These are phyloP conservation scores for Vitellaria paradoxa DNA, from an alignment of 179 eudicot genomes.

Conservation along the genomic window DNA sequence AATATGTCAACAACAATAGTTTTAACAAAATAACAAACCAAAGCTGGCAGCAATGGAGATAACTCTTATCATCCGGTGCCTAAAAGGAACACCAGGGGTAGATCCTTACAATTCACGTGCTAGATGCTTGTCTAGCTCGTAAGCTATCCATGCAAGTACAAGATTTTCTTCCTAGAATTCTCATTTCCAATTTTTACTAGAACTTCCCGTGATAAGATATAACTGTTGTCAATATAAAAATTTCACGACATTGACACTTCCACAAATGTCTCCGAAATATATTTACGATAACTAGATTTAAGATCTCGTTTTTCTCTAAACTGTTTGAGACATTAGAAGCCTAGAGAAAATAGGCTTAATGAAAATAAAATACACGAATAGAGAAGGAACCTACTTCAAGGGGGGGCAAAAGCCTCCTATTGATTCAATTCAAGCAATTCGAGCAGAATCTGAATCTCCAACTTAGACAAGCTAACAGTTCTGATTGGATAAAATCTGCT, in stretches of 20 bases:
- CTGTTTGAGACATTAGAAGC: neutral
- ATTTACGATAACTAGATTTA: neutral
- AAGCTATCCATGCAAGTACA: conserved; percentile 8
- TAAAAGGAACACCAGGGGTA: neutral
- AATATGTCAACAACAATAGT: neutral
- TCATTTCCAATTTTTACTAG: neutral
- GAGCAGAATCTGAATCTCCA: too few relatives aligned
- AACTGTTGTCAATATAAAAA: neutral
- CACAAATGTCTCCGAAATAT: neutral
- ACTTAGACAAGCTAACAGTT: too few relatives aligned
- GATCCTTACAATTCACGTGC: neutral
- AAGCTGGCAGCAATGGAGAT: neutral
- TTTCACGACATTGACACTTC: neutral
- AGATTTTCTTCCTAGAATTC: neutral
- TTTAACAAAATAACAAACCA: neutral
- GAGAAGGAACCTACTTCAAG: neutral
- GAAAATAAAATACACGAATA: neutral
- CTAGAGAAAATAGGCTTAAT: too few relatives aligned
- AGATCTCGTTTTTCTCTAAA: conserved; percentile 8
- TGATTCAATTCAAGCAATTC: too few relatives aligned
- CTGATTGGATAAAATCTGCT: too few relatives aligned
- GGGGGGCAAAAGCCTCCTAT: too few relatives aligned
- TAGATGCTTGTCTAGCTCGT: neutral
- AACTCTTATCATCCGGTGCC: conserved; percentile 7
- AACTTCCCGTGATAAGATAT: neutral